These are phyloP conservation scores for Pseudomassariella vexata DNA, from an alignment of 2,329 filamentous ascomycete genomes.

Conservation along the genomic window DNA sequence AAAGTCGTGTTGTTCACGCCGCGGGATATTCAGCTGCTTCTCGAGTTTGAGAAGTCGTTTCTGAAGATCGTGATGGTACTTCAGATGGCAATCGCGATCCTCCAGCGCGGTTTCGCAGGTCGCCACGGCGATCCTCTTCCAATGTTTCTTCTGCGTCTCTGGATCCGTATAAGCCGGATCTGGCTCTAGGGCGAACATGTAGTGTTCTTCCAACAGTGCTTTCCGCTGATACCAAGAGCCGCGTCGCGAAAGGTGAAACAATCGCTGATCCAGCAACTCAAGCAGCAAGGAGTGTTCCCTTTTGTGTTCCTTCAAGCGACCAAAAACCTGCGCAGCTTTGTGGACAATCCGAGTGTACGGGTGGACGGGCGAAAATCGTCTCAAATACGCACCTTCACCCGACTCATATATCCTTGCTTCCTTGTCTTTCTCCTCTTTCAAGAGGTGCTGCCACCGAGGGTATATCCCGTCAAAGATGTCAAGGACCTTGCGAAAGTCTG, in stretches of 20 bases:
- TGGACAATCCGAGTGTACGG: slow-evolving; percentile 91
- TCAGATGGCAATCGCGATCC: slow-evolving; percentile 83
- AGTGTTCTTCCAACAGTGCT: slow-evolving; percentile 89
- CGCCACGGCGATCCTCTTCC: slow-evolving; percentile 67
- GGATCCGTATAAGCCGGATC: slow-evolving; percentile 27
- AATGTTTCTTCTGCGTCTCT: slow-evolving; percentile 67
- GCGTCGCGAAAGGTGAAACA: slow-evolving; percentile 80
- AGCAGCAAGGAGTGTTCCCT: slow-evolving; percentile 69
- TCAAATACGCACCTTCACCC: slow-evolving; percentile 82
- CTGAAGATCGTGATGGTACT: slow-evolving; percentile 90
- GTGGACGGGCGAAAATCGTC: slow-evolving; percentile 85
- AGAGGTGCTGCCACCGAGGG: slow-evolving; percentile 70
- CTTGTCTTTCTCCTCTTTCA: slow-evolving; percentile 70
- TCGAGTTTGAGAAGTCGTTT: slow-evolving; percentile 92
- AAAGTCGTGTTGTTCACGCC: slow-evolving; percentile 88
- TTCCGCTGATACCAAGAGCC: slow-evolving; percentile 96
- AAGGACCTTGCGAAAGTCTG: slow-evolving; percentile 62
- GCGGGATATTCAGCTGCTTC: slow-evolving; percentile 73
- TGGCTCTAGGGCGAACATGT: slow-evolving; percentile 65
- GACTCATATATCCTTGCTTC: slow-evolving; percentile 72
- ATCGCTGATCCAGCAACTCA: slow-evolving; percentile 70
- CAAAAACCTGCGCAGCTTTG: slow-evolving; percentile 75
- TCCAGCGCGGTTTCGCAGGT: slow-evolving; percentile 87
- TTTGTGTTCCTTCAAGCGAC: slow-evolving; percentile 73
- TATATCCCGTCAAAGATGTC: slow-evolving; percentile 69